A percentile compares a stretch with the other conserved stretches of the same genome.
These are phyloP conservation scores for Nemania diffusa DNA, from an alignment of 2,329 filamentous ascomycete genomes.

Conservation along the genomic window DNA sequence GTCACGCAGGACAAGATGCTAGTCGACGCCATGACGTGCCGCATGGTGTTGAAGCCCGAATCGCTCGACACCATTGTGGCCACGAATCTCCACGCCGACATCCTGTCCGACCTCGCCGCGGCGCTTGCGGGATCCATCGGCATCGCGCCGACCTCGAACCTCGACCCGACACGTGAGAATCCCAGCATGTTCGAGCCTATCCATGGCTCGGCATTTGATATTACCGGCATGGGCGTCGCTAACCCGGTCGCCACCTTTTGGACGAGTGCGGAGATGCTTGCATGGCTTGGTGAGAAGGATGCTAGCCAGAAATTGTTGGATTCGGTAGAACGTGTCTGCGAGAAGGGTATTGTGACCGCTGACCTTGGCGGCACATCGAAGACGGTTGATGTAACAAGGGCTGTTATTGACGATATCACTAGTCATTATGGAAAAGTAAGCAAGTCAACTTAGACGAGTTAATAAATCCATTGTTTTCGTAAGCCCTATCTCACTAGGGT, in stretches of 20 bases:
- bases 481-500: background rate
- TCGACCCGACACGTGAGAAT: constrained; percentile 68
- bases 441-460: background rate
- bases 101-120: constrained; percentile 75
- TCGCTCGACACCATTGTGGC: constrained; percentile 71
- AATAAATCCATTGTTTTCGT: background rate
- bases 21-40: constrained; percentile 73
- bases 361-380: constrained; percentile 63
- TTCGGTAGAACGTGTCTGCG: constrained; percentile 63
- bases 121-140: constrained; percentile 76
- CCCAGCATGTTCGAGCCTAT: constrained; percentile 71
- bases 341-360: constrained; percentile 61
- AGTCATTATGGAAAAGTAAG: constrained; percentile 7
- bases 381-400: constrained; percentile 51
- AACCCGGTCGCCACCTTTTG: constrained; percentile 70
- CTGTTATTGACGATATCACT: constrained; percentile 45
- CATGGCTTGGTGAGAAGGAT: constrained; percentile 65
- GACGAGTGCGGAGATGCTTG: constrained; percentile 67
- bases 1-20: constrained; percentile 73
- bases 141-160: constrained; percentile 75
- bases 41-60: constrained; percentile 70
- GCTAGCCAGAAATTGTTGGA: constrained; percentile 62
- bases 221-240: constrained; percentile 65
- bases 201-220: constrained; percentile 68
- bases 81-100: constrained; percentile 72